Conservation (phyloP, 768 basidiomycete species). For the Boletellus sp. region DNA sequence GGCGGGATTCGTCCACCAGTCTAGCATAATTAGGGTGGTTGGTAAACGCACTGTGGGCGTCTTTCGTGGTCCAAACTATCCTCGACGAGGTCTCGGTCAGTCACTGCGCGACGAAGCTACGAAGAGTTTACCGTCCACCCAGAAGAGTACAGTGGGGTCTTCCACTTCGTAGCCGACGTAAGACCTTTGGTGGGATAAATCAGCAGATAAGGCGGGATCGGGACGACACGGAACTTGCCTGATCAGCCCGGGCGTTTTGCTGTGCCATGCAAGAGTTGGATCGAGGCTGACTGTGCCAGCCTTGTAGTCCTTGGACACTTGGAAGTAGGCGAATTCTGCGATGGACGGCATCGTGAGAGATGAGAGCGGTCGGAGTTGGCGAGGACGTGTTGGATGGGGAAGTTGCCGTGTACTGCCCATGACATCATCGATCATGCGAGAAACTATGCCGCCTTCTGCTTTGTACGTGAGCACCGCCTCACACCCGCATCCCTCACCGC, state of each 20-base stretch:
- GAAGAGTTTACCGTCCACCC: conserved; percentile 17
- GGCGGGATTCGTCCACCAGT: neutral
- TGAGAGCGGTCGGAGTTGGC: neutral
- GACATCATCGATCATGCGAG: conserved; percentile 19
- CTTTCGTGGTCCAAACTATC: conserved; percentile 27
- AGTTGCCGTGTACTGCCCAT: neutral
- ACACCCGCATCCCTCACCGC: neutral
- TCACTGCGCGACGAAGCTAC: conserved; percentile 2
- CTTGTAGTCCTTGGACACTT: conserved; percentile 20
- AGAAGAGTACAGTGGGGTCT: conserved; percentile 24
- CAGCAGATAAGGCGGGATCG: neutral
- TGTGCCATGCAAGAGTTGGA: conserved; percentile 2
- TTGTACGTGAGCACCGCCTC: conserved; percentile 44
- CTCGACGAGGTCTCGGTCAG: neutral
- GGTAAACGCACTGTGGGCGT: conserved; percentile 12
- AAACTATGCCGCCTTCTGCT: conserved; percentile 64
- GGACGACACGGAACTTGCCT: conserved; percentile 12
- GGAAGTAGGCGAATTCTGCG: conserved; percentile 26
- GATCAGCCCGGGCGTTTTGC: conserved; percentile 16
- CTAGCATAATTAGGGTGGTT: conserved; percentile 6
- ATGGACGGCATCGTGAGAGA: conserved; percentile 24
- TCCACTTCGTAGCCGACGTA: conserved; percentile 30
- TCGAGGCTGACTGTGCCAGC: conserved; percentile 16
- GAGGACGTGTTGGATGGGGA: neutral
- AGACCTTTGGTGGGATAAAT: conserved; percentile 20